Base-by-base conservation (phyloP, 139 green algal genomes). In the Micractinium sp. region DNA sequence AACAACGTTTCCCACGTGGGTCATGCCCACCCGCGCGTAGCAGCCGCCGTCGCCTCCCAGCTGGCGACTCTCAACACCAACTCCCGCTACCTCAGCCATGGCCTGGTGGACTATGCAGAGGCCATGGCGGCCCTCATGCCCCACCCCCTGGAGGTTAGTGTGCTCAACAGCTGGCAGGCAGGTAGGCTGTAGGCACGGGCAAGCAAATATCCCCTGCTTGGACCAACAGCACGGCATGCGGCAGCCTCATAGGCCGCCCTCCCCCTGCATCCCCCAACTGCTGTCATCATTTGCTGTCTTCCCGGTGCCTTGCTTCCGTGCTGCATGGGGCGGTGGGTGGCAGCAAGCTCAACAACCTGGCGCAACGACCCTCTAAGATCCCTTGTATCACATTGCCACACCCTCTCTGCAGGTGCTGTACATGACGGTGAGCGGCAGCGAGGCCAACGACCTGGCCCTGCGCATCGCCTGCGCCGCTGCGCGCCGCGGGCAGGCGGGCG, bases 391-490 rank as follows among this genome's bases (percentile, higher is more conserved):
- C n/a, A n/a, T n/a, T n/a, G n/a, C 67, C 67, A 12, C 67, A 74
- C 18, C 67, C 67, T 31, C 22, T 74, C 67, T 12, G 14, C 85
- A 91, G 47, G 90, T 96, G 3, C 95, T 95, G 0, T 98, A 96
- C 91, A 91, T 97, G 61, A 91, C 95, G 18, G 95, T 93, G 87
- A 92, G 71, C 20, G 96, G 96, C 36, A 94, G 85, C 63, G 96
- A 98, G 85, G 96, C 96, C 56, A 98, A 98, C 81, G 96, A 98
- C 90, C 91, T 98, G 69, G 96, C 96, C 0, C 90, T 96, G 41
- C 89, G 95, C 33, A 94, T 98, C 23, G 93, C 94, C 1, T 90
- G 85, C 38, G 56, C 90, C 20, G 82, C 82, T 38, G 92, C 85
- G 20, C 93, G 95, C 3, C 81, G 41, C 33, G 47, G 38, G 36